Base-by-base conservation (phyloP, 192 early-diverging fungal genomes). In the Spizellomyces sp. region DNA sequence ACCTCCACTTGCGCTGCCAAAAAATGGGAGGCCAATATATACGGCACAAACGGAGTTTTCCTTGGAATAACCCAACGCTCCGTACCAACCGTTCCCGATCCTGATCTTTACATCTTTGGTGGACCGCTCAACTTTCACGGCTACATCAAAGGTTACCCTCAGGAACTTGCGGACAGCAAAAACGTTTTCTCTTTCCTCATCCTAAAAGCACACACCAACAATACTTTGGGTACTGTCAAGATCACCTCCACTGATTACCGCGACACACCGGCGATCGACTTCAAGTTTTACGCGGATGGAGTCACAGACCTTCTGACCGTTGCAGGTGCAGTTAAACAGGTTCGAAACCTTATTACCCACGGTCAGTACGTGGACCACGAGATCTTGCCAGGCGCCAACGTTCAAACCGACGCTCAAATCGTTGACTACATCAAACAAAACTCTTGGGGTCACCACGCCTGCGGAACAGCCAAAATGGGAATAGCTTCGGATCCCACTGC, bases 401-500 rank as follows among this genome's bases (percentile, higher is more conserved):
- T 36, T 36, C 0, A 36, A 36, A 36, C 54, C 22, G 54, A 56
- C n/a, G 54, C n/a, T 22, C 5, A 56, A 6, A 22, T 56, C 7
- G 54, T 56, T 56, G 7, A 56, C 54, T 22, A 56, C 54, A 22
- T 19, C 54, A 19, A 56, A 36, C 27, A 36, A 36, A 36, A 36
- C 54, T n/a, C 22, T 4, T 22, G 54, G n/a, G n/a, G 54, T 7
- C n/a, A 56, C 54, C n/a, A n/a, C 22, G 54, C 4, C 54, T n/a
- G 54, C 54, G n/a, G n/a, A 22, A 19, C 54, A n/a, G n/a, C n/a
- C 54, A n/a, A 56, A 19, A n/a, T 56, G 54, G 54, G 54, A 19
- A 56, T 5, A 56, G n/a, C n/a, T 7, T 56, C 54, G 0, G 22
- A 19, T n/a, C n/a, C n/a, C 7, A 56, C 54, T 56, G n/a, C n/a